Evolutionary conservation across 164 flowering plant genomes (phyloP), one percentile per base, ranked within the genome.

Genomic region (Hamamelis virginiana): DNA sequence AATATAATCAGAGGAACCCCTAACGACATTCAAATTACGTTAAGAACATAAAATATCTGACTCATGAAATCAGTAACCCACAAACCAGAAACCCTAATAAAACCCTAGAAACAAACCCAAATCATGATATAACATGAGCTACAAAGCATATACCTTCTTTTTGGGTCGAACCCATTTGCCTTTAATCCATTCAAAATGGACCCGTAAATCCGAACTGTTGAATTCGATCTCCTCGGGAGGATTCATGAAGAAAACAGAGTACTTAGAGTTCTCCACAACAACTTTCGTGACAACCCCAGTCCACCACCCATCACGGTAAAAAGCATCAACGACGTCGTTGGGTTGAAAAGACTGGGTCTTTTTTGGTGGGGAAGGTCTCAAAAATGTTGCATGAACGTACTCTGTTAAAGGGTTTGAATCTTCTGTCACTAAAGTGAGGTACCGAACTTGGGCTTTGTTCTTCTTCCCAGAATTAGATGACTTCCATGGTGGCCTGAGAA

Each of bases 271-370:
- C 10, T 47, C 66, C 0, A 62, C 69, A 5, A 57, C 26, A 16
- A 74, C 61, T 0, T 57, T 56, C 8, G 71, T 77, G 9, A 83
- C 63, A 16, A 77, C 74, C 3, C 86, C 86, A 21, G 72, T 80
- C 86, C 84, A 81, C 86, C 86, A 83, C 0, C 78, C 84, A 48
- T 81, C 86, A 23, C 73, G 62, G 68, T 77, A 66, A 59, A 59
- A 78, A 2, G 84, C 86, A 47, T 83, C 86, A 15, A 83, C 86
- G 15, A 65, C 75, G 27, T 83, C 84, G 46, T 59, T 67, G 6
- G 67, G 19, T 18, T 58, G 38, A 38, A 73, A 77, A 10, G 16
- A 16, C 41, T 16, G 15, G 19, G 13, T 13, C 46, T 80, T 82
- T 4, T 59, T 68, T 8, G 83, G 86, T 2, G 84, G 79, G 0